Conservation (phyloP, 2,329 filamentous ascomycete species). For the Acarospora socialis region DNA sequence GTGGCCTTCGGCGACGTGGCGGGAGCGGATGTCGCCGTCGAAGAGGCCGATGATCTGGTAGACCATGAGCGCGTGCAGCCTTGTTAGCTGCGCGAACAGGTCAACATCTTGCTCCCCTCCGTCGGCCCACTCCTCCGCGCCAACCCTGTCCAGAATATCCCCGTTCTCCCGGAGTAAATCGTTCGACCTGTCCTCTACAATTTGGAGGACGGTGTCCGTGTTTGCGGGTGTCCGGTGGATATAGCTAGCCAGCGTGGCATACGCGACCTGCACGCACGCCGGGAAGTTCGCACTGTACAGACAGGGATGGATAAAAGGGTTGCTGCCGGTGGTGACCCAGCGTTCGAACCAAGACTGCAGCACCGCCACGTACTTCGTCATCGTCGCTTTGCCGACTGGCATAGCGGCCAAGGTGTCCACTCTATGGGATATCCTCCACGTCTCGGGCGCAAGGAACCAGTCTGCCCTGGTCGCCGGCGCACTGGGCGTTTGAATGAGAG, state of each 20-base stretch:
- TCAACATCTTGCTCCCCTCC: too few species aligned
- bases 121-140: too few species aligned
- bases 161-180: too few species aligned
- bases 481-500: too few species aligned
- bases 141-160: too few species aligned
- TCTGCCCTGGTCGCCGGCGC: too few species aligned
- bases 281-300: constrained; percentile 20
- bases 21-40: constrained; percentile 34
- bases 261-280: constrained; percentile 20
- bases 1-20: constrained; percentile 26
- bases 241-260: too few species aligned
- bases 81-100: constrained; percentile 25
- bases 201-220: too few species aligned
- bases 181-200: too few species aligned
- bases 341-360: constrained; percentile 16
- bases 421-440: constrained; percentile 14
- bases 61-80: constrained; percentile 34
- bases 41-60: constrained; percentile 39
- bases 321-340: constrained; percentile 19
- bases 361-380: constrained; percentile 9
- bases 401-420: background rate
- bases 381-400: background rate
- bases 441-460: too few species aligned
- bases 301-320: constrained; percentile 20
- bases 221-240: too few species aligned